phyloP scores from a whole-genome alignment of 495 filamentous ascomycete genomes.

The Sordaria brevicollis region DNA sequence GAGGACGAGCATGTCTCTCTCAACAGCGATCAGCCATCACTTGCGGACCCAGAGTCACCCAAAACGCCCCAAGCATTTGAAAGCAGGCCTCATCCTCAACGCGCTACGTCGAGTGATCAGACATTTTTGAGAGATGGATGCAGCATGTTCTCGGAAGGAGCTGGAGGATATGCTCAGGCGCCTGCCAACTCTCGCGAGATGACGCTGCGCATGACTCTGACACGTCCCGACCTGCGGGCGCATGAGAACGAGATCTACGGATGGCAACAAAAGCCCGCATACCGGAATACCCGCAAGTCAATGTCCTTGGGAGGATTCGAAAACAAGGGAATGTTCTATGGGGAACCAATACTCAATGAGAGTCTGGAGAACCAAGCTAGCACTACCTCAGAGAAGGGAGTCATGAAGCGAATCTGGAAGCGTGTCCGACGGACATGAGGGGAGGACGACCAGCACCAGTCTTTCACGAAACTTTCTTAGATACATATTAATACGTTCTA shows the following conservation, averaged over 20 bases:
- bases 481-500: not conserved
- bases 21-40: constrained; percentile 40
- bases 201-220: constrained; percentile 92
- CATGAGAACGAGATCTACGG: constrained; percentile 54
- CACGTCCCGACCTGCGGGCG: constrained; percentile 71
- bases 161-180: constrained; percentile 38
- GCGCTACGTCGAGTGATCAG: constrained; percentile 9
- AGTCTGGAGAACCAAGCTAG: constrained; percentile 18
- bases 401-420: constrained; percentile 32
- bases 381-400: constrained; percentile 17
- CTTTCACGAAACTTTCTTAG: not conserved
- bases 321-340: constrained; percentile 4
- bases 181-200: constrained; percentile 65
- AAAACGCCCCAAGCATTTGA: constrained; percentile 40
- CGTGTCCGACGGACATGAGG: constrained; percentile 19
- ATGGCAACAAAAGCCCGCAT: constrained; percentile 33
- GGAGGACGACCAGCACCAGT: not conserved
- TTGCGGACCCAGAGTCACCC: constrained; percentile 43
- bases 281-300: constrained; percentile 16
- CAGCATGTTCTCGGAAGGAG: constrained; percentile 21
- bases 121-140: constrained; percentile 6
- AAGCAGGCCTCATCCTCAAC: constrained; percentile 25
- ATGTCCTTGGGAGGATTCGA: constrained; percentile 7
- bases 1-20: constrained; percentile 34
- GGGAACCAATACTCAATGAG: constrained; percentile 13